Evolutionary conservation across 768 basidiomycete species (phyloP).

Genomic region (Macrolepiota fuliginosa): DNA sequence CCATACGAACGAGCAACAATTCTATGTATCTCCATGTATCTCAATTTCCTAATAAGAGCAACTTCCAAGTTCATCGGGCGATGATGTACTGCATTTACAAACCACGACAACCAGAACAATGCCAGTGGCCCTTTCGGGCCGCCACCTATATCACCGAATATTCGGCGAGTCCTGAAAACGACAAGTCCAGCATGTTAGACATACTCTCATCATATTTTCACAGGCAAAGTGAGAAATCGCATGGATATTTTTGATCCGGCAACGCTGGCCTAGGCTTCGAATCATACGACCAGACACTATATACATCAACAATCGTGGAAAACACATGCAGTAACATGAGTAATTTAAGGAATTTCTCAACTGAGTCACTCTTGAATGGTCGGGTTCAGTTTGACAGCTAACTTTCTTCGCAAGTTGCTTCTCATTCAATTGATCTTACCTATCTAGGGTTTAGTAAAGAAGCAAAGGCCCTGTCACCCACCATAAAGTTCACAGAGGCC

Average conservation of each 20-base stretch:
- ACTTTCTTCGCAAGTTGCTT: too few species aligned
- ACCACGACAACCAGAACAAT: not conserved
- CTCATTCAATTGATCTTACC: too few species aligned
- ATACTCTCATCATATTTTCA: constrained; percentile 1
- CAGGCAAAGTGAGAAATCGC: not conserved
- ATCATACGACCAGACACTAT: not conserved
- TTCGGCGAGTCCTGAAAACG: constrained; percentile 3
- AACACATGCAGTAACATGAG: too few species aligned
- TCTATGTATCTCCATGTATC: not conserved
- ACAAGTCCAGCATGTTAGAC: not conserved
- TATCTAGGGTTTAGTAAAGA: too few species aligned
- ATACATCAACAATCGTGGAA: constrained; percentile 1
- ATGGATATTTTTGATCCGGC: constrained; percentile 13
- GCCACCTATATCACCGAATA: constrained; percentile 1
- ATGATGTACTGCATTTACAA: not conserved
- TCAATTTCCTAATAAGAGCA: not conserved
- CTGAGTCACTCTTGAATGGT: too few species aligned
- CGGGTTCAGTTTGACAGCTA: too few species aligned
- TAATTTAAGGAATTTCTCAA: too few species aligned
- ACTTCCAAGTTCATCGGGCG: not conserved
- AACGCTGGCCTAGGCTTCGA: not conserved
- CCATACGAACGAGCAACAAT: not conserved
- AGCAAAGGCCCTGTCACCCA: too few species aligned
- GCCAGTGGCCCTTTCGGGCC: not conserved
- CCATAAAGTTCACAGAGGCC: too few species aligned